A percentile compares a stretch with the other conserved stretches of the same genome.
phyloP scores from a whole-genome alignment of 768 basidiomycete genomes.

The Lentinus tigrinus region DNA sequence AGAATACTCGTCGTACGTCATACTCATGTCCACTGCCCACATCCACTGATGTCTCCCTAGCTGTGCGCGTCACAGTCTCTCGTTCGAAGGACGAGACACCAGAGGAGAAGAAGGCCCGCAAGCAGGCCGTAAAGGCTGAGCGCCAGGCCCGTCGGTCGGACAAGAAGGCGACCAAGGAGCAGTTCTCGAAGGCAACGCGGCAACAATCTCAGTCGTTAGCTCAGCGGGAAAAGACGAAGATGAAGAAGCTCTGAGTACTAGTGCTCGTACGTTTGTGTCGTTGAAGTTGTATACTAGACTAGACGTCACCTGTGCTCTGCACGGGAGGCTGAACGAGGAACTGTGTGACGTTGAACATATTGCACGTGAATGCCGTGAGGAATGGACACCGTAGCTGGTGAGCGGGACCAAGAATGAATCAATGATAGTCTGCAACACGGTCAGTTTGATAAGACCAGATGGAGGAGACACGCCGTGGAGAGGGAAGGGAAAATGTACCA shows the following conservation, averaged over 20 bases:
- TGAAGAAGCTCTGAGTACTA: constrained; percentile 29
- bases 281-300: neutral
- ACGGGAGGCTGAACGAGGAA: too few species aligned
- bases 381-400: too few species aligned
- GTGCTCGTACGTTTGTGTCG: neutral
- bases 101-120: constrained; percentile 72
- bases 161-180: constrained; percentile 66
- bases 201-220: constrained; percentile 51
- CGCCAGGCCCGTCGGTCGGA: constrained; percentile 62
- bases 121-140: constrained; percentile 65
- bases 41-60: constrained; percentile 17
- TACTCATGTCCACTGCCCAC: neutral
- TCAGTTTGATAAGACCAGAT: too few species aligned
- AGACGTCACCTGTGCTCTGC: too few species aligned
- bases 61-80: constrained; percentile 50
- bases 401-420: too few species aligned
- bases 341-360: too few species aligned
- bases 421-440: too few species aligned
- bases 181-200: constrained; percentile 62
- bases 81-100: constrained; percentile 75
- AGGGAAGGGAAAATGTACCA: too few species aligned
- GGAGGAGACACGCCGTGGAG: too few species aligned
- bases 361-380: too few species aligned
- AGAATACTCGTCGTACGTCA: constrained; percentile 27
- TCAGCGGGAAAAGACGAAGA: constrained; percentile 39